Evolutionary conservation across 768 basidiomycete genomes (phyloP).

Genomic region (Termitomyces sp.): DNA sequence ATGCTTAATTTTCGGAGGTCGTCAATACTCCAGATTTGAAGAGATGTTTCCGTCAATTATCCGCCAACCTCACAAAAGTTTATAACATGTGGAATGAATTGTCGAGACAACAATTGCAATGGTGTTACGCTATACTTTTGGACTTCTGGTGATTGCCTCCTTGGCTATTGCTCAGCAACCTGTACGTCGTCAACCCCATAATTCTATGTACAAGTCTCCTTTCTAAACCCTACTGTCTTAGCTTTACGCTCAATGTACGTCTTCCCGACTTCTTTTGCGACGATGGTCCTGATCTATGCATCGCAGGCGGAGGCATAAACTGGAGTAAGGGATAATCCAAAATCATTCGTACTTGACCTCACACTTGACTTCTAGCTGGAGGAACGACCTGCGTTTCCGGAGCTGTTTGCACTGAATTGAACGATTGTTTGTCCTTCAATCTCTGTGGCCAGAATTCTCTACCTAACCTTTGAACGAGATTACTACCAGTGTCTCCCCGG

Average conservation of each 20-base stretch:
- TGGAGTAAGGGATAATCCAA: constrained; percentile 18
- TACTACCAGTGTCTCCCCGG: constrained; percentile 35
- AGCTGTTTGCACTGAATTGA: constrained; percentile 27
- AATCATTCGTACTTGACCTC: neutral
- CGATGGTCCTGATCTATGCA: neutral
- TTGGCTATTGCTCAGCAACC: constrained; percentile 19
- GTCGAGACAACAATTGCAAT: neutral
- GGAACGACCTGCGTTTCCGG: constrained; percentile 34
- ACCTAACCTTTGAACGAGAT: constrained; percentile 16
- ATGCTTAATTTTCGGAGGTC: constrained; percentile 4
- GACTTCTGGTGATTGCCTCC: constrained; percentile 9
- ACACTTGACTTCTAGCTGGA: constrained; percentile 18
- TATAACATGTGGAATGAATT: neutral
- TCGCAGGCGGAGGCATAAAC: constrained; percentile 19
- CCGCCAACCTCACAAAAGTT: neutral
- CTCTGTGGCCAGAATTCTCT: neutral
- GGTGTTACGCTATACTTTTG: constrained; percentile 14
- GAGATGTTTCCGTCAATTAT: constrained; percentile 1
- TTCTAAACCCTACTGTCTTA: neutral
- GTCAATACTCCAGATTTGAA: neutral
- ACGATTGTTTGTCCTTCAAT: constrained; percentile 23
- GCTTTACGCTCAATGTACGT: constrained; percentile 20
- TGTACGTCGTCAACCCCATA: constrained; percentile 9
- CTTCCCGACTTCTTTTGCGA: neutral
- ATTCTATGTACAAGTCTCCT: neutral